Base-by-base conservation (phyloP, 768 basidiomycete genomes). In the Lentinula boryana region DNA sequence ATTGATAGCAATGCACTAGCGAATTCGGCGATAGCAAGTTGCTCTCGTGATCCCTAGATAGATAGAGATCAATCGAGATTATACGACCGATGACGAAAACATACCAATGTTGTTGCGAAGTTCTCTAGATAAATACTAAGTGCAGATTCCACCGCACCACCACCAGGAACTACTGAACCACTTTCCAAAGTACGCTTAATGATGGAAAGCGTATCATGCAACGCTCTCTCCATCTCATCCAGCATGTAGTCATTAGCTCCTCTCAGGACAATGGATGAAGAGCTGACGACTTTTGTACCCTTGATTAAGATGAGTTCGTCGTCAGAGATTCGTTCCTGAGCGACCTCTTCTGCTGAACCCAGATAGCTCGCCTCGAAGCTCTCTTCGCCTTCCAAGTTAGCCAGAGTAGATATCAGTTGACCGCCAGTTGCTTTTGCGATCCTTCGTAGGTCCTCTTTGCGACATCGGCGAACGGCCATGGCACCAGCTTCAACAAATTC, bases 181-280 rank as follows among this genome's bases (percentile, higher is more conserved):
- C 94, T 95, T 79, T 99, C 97, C 51, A 98, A 76, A 5, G 97
- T 98, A 61, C 96, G 85, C 79, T 99, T 99, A 78, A 98, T 93
- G 67, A 97, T 84, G 32, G 92, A 96, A 63, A 98, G 74, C 1
- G 92, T 91, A 71, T 99, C 97, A 70, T 99, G 96, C 66, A 98
- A 73, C 0, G 93, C 89, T 52, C 97, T 81, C 76, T 99, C 97
- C 97, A 98, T 99, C 80, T 99, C 97, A 72, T 99, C 97, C 67
- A 98, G 77, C 91, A 98, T 95, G 73, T 96, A 98, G 74, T 99
- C 97, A 73, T 98, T 99, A 32, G 97, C 97, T 49, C 97, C 97
- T 58, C 97, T 85, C 61, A 99, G 80, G 61, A 99, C 85, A 68
- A 99, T 91, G 18, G 95, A 97, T 13, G 90, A 81, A 23, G 94